Evolutionary conservation across 2,329 filamentous ascomycete genomes (phyloP), one percentile per base, ranked within the genome.

Genomic region (Pseudocercospora macadamiae): DNA sequence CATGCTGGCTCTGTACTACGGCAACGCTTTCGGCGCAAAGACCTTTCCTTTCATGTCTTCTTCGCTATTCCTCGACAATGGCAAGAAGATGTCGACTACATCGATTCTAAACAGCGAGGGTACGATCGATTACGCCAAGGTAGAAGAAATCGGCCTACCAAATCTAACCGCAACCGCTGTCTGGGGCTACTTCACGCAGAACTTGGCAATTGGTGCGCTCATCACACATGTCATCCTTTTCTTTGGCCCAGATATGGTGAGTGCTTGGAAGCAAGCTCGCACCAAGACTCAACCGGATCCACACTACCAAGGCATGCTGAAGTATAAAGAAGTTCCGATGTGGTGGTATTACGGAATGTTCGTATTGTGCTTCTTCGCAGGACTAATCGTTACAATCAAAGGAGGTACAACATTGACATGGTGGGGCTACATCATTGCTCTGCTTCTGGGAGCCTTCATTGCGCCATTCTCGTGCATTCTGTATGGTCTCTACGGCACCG

Each of bases 201-300:
- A 47, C n/a, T 26, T 57, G 19, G 58, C 58, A 21, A 57, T 61
- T n/a, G 58, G 58, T 3, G 58, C 58, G 9, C 34, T 61, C 26
- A 61, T 61, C 16, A 53, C 58, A 14, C 58, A 61, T n/a, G 54
- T 61, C 18, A 39, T 48, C 7, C 49, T 61, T n/a, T 61, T 61
- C 54, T 85, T 80, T 80, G 80, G 83, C 3, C 75, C 75, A 9
- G 83, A 85, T 57, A 75, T 84, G 19, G 47, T 74, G 2, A 65
- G 64, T 4, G 74, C 58, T 8, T 61, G 58, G 58, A 61, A 61
- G 32, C 54, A 61, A 39, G 58, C 58, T 8, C 39, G 54, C 65
- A 72, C 42, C 60, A 65, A 16, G 45, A 54, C 3, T 51, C 67
- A 16, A 68, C 54, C 58, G 10, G 58, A 73, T 54, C 70, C 70